Evolutionary conservation across 2,329 filamentous ascomycete genomes (phyloP).

Genomic region (Colletotrichum musae): DNA sequence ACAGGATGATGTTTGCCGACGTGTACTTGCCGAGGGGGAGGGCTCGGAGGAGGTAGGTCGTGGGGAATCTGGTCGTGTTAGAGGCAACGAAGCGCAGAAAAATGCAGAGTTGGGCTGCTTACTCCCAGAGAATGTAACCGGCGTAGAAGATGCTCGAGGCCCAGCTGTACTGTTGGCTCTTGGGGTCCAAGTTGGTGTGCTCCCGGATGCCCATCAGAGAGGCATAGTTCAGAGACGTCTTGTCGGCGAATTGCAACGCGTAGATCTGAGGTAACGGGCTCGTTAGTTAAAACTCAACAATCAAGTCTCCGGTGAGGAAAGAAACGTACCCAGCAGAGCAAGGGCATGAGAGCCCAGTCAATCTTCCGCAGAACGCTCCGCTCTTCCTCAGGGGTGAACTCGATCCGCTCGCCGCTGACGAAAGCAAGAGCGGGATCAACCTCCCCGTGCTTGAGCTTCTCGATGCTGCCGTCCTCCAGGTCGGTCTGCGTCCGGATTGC

Average conservation of each 20-base stretch:
- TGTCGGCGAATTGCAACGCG: constrained; percentile 36
- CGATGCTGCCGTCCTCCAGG: constrained; percentile 33
- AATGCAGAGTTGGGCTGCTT: not conserved
- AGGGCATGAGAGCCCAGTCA: constrained; percentile 26
- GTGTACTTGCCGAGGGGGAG: constrained; percentile 54
- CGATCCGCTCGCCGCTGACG: constrained; percentile 26
- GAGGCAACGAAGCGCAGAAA: no score
- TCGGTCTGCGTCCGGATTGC: constrained; percentile 34
- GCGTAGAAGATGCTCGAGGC: constrained; percentile 44
- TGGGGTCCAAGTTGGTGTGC: constrained; percentile 35
- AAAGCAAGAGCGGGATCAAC: constrained; percentile 37
- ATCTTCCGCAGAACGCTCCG: constrained; percentile 24
- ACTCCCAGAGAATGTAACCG: constrained; percentile 44
- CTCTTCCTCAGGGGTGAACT: constrained; percentile 38
- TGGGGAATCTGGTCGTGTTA: constrained; percentile 49
- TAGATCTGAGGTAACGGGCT: constrained; percentile 15
- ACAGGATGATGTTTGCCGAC: constrained; percentile 54
- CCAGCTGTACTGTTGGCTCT: constrained; percentile 43
- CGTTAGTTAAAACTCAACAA: not conserved
- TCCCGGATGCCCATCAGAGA: constrained; percentile 41
- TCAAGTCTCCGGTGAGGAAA: not conserved
- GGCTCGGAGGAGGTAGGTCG: constrained; percentile 50
- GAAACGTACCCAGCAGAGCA: constrained; percentile 21
- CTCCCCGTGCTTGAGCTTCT: constrained; percentile 33
- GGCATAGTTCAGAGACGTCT: constrained; percentile 39